Percentiles rank a stretch among this genome's conserved stretches.
Evolutionary conservation across 2,329 filamentous ascomycete genomes (phyloP).

Genomic region (Botrytis aclada): DNA sequence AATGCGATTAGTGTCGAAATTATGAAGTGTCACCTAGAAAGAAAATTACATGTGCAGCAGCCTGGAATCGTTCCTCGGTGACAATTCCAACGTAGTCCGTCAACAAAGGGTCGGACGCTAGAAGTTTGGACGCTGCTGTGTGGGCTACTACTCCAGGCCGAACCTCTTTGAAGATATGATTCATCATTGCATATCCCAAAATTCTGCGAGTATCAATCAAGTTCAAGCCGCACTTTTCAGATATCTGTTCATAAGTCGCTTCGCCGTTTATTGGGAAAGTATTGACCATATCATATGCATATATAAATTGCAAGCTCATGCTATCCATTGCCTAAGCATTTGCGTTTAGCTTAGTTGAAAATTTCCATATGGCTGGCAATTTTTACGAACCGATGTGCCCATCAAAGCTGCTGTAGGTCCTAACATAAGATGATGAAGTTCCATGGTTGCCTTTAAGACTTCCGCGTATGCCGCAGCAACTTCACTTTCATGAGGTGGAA

Average conservation of each 20-base stretch:
- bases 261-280: constrained; percentile 1
- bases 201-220: constrained; percentile 50
- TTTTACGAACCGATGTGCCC: neutral
- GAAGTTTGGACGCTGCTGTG: constrained; percentile 51
- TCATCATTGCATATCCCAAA: constrained; percentile 57
- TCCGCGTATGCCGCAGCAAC: constrained; percentile 5
- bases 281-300: constrained; percentile 7
- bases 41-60: constrained; percentile 2
- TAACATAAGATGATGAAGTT: constrained; percentile 9
- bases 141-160: constrained; percentile 51
- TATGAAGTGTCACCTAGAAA: neutral
- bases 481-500: neutral
- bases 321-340: constrained; percentile 3
- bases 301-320: constrained; percentile 11
- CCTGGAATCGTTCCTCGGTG: constrained; percentile 44
- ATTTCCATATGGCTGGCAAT: neutral
- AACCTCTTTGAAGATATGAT: constrained; percentile 53
- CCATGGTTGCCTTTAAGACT: constrained; percentile 4
- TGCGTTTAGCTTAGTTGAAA: neutral
- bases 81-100: constrained; percentile 56
- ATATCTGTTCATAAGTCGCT: constrained; percentile 47
- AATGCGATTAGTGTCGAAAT: neutral
- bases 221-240: constrained; percentile 46
- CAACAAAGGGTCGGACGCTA: constrained; percentile 48
- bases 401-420: constrained; percentile 12